Percentiles rank a stretch among this genome's conserved stretches.
These are phyloP conservation scores for Leishmania major DNA, from an alignment of 208 protist species.

Conservation along the genomic window DNA sequence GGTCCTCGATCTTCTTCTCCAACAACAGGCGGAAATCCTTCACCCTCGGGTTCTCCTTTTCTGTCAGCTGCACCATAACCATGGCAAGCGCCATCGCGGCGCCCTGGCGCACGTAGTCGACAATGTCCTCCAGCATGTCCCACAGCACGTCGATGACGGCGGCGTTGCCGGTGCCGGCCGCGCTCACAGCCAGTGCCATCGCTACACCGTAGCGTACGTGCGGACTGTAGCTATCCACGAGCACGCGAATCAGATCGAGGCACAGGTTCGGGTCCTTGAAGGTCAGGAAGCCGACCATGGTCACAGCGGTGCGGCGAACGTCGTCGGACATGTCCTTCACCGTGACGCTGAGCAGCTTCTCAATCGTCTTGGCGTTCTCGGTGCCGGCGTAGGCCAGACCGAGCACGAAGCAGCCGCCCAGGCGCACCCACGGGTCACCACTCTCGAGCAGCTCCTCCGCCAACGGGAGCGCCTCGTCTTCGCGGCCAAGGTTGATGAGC, in stretches of 20 bases:
- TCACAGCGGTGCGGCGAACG: constrained; percentile 98
- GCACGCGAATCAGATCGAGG: constrained; percentile 77
- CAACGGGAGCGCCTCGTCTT: constrained; percentile 94
- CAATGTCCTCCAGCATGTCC: constrained; percentile 93
- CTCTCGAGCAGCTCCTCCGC: constrained; percentile 94
- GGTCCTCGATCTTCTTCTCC: constrained; percentile 81
- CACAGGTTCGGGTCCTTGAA: constrained; percentile 95
- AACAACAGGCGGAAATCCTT: constrained; percentile 87
- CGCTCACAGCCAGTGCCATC: constrained; percentile 97
- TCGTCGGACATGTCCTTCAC: constrained; percentile 98
- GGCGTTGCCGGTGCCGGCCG: constrained; percentile 94
- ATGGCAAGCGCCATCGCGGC: constrained; percentile 97
- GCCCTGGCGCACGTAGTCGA: constrained; percentile 98
- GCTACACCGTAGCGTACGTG: constrained; percentile 98
- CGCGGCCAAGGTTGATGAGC: constrained; percentile 96
- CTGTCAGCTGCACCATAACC: constrained; percentile 95
- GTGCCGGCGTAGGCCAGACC: constrained; percentile 98
- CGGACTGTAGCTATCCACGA: constrained; percentile 98
- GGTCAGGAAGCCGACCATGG: constrained; percentile 98
- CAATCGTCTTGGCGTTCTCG: constrained; percentile 94
- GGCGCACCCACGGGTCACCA: constrained; percentile 96
- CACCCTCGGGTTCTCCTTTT: constrained; percentile 89
- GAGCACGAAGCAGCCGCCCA: constrained; percentile 97
- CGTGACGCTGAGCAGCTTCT: constrained; percentile 96
- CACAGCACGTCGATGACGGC: constrained; percentile 96